Evolutionary conservation across 2,329 filamentous ascomycete genomes (phyloP), one percentile per base, ranked within the genome.

Genomic region (Fusarium anthophilum): DNA sequence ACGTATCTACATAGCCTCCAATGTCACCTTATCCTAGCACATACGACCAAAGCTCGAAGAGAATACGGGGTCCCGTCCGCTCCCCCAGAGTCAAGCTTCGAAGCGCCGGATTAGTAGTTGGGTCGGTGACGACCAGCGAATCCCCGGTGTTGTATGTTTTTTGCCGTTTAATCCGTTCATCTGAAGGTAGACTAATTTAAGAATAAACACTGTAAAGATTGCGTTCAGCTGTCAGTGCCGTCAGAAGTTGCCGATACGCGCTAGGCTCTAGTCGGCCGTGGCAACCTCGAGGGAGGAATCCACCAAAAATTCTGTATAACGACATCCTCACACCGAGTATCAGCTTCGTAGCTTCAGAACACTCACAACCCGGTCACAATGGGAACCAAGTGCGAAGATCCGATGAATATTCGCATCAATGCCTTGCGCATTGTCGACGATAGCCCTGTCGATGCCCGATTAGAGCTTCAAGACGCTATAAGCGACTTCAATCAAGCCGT

Each of bases 1-100:
- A 30, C 30, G n/a, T n/a, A n/a, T n/a, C n/a, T n/a, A n/a, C n/a
- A n/a, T n/a, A n/a, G n/a, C n/a, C n/a, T n/a, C n/a, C n/a, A n/a
- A n/a, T n/a, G n/a, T n/a, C n/a, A n/a, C n/a, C n/a, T n/a, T n/a
- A n/a, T n/a, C n/a, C 26, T 26, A 26, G 4, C 24, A 58, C 56
- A 50, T 58, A 58, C 56, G 56, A 58, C 56, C 56, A 58, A 30
- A 58, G 56, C 56, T 58, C 56, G 56, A 48, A 58, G 41, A 58
- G 11, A 58, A 58, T 48, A 58, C 55, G 55, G 55, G 55, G 41
- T 48, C 55, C 55, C 55, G 55, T 58, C 41, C 8, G 55, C 55
- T 58, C 55, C 41, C 41, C 55, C 55, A 48, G 9, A 37, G 55
- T 58, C 55, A 58, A 58, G 55, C 55, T 58, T 58, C 41, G 55